Evolutionary conservation across 192 early-diverging fungal genomes (phyloP).

Genomic region (Backusella liffmaniae): DNA sequence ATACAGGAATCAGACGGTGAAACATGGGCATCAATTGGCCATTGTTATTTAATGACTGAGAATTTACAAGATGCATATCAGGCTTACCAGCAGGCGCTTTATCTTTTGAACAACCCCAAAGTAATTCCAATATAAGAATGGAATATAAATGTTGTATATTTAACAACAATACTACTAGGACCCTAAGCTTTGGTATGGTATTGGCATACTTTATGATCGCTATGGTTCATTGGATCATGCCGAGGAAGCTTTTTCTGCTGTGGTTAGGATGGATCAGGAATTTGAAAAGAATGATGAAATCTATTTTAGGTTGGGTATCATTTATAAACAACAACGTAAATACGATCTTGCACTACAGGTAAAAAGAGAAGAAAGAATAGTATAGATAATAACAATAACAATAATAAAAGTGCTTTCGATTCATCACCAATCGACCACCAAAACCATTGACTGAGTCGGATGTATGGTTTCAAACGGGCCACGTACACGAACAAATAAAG

Average conservation of each 20-base stretch:
- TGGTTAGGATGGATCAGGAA: slow-evolving; percentile 92
- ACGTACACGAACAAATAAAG: slow-evolving; percentile 93
- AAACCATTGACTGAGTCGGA: slow-evolving; percentile 92
- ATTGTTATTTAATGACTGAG: slow-evolving; percentile 97
- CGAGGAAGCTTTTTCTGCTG: slow-evolving; percentile 94
- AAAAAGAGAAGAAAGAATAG: background rate
- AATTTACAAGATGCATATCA: slow-evolving; percentile 92
- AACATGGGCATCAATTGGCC: slow-evolving; percentile 89
- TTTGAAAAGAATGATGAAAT: slow-evolving; percentile 99
- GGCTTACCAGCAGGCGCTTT: slow-evolving; percentile 95
- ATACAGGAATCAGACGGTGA: slow-evolving; percentile 88
- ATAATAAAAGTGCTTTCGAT: slow-evolving; percentile 75
- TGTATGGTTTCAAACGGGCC: slow-evolving; percentile 99
- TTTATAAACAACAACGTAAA: slow-evolving; percentile 93
- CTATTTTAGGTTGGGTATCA: slow-evolving; percentile 96
- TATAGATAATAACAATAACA: background rate
- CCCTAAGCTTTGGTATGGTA: slow-evolving; percentile 99
- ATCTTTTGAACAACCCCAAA: slow-evolving; percentile 89
- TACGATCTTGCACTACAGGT: slow-evolving; percentile 73
- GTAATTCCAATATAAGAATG: slow-evolving; percentile 35
- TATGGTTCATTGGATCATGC: slow-evolving; percentile 98
- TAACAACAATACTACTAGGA: slow-evolving; percentile 56
- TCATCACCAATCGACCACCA: slow-evolving; percentile 85
- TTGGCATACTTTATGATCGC: slow-evolving; percentile 96
- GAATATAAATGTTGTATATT: background rate